phyloP scores from a whole-genome alignment of 2,329 filamentous ascomycete genomes.

The Pyrenophora seminiperda region DNA sequence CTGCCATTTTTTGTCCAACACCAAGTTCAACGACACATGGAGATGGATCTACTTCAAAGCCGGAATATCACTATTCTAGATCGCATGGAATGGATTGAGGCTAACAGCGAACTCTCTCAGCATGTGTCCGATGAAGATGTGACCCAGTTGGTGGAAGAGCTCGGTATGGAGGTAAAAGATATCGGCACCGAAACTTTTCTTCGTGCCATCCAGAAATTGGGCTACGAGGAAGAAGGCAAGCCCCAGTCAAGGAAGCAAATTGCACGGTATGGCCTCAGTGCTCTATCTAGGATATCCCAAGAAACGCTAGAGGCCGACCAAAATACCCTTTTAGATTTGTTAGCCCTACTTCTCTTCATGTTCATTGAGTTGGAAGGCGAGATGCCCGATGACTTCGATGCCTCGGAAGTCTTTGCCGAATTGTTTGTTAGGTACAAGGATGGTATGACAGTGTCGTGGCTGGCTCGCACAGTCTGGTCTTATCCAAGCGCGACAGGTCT shows the following conservation, averaged over 20 bases:
- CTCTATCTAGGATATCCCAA: slow-evolving; percentile 76
- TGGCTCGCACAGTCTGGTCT: slow-evolving; percentile 43
- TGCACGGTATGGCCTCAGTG: slow-evolving; percentile 76
- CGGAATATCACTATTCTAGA: slow-evolving; percentile 64
- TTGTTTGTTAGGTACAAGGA: slow-evolving; percentile 57
- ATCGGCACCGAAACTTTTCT: slow-evolving; percentile 59
- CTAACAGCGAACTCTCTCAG: slow-evolving; percentile 76
- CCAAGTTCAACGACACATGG: slow-evolving; percentile 69
- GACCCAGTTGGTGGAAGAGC: slow-evolving; percentile 63
- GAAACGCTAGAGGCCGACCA: slow-evolving; percentile 76
- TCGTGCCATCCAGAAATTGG: slow-evolving; percentile 56
- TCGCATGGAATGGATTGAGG: slow-evolving; percentile 77
- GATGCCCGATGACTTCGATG: slow-evolving; percentile 69
- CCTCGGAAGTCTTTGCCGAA: slow-evolving; percentile 64
- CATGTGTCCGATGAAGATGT: slow-evolving; percentile 79
- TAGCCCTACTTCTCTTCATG: slow-evolving; percentile 84
- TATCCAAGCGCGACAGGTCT: slow-evolving; percentile 37
- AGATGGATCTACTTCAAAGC: slow-evolving; percentile 75
- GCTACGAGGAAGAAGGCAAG: slow-evolving; percentile 45
- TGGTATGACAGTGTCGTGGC: slow-evolving; percentile 43
- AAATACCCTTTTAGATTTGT: slow-evolving; percentile 77
- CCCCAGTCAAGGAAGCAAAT: slow-evolving; percentile 56
- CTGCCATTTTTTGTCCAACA: slow-evolving; percentile 73
- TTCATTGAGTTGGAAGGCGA: slow-evolving; percentile 69
- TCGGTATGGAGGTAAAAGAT: slow-evolving; percentile 56